Evolutionary conservation across 2,329 filamentous ascomycete genomes (phyloP).

Genomic region (Pseudocercospora pini-densiflorae): DNA sequence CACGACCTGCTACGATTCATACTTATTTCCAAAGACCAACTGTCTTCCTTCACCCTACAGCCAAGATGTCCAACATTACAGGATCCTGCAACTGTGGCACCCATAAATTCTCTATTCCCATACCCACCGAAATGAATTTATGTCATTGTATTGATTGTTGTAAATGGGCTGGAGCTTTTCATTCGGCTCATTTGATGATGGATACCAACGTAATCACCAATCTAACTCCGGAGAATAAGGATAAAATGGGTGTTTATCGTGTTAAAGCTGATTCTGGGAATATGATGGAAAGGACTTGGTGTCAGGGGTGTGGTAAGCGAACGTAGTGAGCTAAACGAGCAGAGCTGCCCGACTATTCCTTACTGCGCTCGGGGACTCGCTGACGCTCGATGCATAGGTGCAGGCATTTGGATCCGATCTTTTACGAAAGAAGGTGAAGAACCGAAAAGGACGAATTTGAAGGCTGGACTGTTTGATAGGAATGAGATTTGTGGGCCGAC

Average conservation of each 20-base stretch:
- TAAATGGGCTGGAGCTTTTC: constrained; percentile 20
- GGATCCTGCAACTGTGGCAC: constrained; percentile 14
- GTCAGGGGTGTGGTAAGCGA: constrained; percentile 5
- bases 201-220: constrained; percentile 7
- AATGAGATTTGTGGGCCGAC: constrained; percentile 15
- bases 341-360: no score
- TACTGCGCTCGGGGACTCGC: no score
- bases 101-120: constrained; percentile 11
- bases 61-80: not conserved
- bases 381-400: not conserved
- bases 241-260: not conserved
- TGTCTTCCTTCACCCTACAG: no score
- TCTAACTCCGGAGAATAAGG: not conserved
- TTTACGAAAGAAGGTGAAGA: not conserved
- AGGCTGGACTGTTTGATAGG: constrained; percentile 17
- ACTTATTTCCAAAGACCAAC: no score
- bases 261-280: constrained; percentile 18
- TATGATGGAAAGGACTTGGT: constrained; percentile 17
- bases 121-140: constrained; percentile 11
- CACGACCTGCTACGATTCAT: no score
- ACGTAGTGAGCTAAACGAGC: no score
- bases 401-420: constrained; percentile 17
- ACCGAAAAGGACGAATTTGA: constrained; percentile 14
- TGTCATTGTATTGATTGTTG: constrained; percentile 17
- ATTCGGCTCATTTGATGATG: constrained; percentile 21